Percentiles rank a stretch among this genome's conserved stretches.
Evolutionary conservation across 441 rosid species (phyloP).

Genomic region (Kokia cookei): DNA sequence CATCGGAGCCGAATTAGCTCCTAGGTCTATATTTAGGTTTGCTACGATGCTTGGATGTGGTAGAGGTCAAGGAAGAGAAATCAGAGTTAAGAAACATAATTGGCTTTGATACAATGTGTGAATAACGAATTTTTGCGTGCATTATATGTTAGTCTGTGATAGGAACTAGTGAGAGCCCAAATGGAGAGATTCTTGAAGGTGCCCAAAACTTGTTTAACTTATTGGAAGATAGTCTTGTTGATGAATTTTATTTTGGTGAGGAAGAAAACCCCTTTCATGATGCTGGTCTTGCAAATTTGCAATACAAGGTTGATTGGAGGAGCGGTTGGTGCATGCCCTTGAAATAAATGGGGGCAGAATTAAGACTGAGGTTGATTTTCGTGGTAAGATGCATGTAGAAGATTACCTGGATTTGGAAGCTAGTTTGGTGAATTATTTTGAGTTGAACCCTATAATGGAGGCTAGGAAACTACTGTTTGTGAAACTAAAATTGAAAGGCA

Average conservation of each 20-base stretch:
- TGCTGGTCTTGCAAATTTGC: too few species aligned
- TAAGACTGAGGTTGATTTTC: too few species aligned
- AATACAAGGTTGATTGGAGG: too few species aligned
- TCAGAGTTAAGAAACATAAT: not conserved
- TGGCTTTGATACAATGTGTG: not conserved
- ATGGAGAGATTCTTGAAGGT: not conserved
- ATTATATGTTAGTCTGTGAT: not conserved
- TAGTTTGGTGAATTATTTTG: not conserved
- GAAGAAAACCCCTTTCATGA: too few species aligned
- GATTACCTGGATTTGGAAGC: not conserved
- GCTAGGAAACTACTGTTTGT: not conserved
- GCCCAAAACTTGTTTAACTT: too few species aligned
- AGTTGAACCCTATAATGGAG: not conserved
- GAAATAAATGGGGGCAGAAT: too few species aligned
- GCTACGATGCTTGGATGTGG: not conserved
- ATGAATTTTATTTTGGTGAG: too few species aligned
- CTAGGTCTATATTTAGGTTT: not conserved
- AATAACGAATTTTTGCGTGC: not conserved
- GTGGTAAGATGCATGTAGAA: not conserved
- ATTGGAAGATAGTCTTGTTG: too few species aligned
- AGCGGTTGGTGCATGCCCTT: too few species aligned
- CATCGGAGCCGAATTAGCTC: not conserved
- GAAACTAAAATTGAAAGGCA: not conserved
- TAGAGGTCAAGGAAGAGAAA: not conserved
- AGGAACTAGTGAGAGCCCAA: not conserved